phyloP scores from a whole-genome alignment of 306 rosid genomes.

The Lotus japonicus region DNA sequence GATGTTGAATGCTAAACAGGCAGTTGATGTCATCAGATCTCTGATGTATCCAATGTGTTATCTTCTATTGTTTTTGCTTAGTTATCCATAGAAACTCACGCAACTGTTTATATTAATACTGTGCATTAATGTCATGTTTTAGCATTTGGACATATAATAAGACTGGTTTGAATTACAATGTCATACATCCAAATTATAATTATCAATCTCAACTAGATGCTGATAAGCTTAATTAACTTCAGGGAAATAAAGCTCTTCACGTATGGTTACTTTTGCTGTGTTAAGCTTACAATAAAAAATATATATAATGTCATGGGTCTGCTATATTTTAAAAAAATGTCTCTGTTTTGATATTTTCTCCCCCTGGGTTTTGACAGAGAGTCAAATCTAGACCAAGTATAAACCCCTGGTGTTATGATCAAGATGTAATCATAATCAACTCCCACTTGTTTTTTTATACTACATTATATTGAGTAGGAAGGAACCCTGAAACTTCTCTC shows the following conservation, averaged over 20 bases:
- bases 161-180: not conserved
- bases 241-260: not conserved
- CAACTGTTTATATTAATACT: not conserved
- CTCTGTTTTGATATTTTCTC: not conserved
- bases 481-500: constrained; percentile 30
- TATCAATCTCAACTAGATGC: not conserved
- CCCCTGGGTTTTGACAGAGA: constrained; percentile 20
- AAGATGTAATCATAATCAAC: constrained; percentile 12
- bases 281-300: not conserved
- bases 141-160: no score
- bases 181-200: not conserved
- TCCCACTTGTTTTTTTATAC: not conserved
- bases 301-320: not conserved
- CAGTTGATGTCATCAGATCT: not conserved
- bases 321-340: not conserved
- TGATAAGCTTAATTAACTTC: not conserved
- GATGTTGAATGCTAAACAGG: not conserved
- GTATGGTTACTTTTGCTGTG: constrained; percentile 15
- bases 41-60: not conserved
- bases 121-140: no score
- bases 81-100: not conserved
- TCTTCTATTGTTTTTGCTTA: not conserved
- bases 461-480: not conserved
- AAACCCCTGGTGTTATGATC: constrained; percentile 1
- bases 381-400: constrained; percentile 21